A percentile compares a stretch with the other conserved stretches of the same genome.
phyloP scores from a whole-genome alignment of 2,329 filamentous ascomycete genomes.

The Monascus ruber region DNA sequence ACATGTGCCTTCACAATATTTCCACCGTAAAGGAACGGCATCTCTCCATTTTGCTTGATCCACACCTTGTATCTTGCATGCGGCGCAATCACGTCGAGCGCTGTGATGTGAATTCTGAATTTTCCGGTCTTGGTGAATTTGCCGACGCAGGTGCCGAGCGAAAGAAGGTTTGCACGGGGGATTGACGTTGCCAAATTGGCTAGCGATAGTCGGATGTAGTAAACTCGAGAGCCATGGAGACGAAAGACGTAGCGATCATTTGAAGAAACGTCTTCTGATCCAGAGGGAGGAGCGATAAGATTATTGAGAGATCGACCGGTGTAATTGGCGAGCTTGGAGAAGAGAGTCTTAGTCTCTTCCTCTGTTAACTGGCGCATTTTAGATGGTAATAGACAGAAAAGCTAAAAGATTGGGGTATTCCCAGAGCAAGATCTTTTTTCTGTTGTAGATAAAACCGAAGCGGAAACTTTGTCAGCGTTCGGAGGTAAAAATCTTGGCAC shows the following conservation, averaged over 20 bases:
- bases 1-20: conserved; percentile 78
- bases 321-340: conserved; percentile 89
- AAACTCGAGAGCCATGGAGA: conserved; percentile 70
- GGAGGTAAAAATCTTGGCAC: conserved; percentile 2
- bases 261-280: conserved; percentile 54
- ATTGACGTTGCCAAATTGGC: conserved; percentile 86
- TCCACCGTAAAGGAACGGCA: conserved; percentile 93
- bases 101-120: conserved; percentile 88
- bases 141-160: conserved; percentile 79
- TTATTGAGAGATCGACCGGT: conserved; percentile 76
- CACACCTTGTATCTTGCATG: conserved; percentile 95
- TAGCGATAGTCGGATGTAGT: conserved; percentile 81
- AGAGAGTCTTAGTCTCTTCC: conserved; percentile 54
- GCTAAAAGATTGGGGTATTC: not conserved
- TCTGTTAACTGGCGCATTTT: conserved; percentile 10
- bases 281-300: conserved; percentile 63
- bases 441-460: conserved; percentile 3
- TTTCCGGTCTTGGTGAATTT: conserved; percentile 97
- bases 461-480: conserved; percentile 3
- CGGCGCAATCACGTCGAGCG: conserved; percentile 75
- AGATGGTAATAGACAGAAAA: not conserved
- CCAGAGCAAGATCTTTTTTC: conserved; percentile 3
- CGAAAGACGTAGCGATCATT: conserved; percentile 79
- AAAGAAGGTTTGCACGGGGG: conserved; percentile 68
- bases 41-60: conserved; percentile 91